A percentile compares a stretch with the other conserved stretches of the same genome.
These are phyloP conservation scores for Phytophthora chlamydospora DNA, from an alignment of 352 stramenopile species.

Conservation along the genomic window DNA sequence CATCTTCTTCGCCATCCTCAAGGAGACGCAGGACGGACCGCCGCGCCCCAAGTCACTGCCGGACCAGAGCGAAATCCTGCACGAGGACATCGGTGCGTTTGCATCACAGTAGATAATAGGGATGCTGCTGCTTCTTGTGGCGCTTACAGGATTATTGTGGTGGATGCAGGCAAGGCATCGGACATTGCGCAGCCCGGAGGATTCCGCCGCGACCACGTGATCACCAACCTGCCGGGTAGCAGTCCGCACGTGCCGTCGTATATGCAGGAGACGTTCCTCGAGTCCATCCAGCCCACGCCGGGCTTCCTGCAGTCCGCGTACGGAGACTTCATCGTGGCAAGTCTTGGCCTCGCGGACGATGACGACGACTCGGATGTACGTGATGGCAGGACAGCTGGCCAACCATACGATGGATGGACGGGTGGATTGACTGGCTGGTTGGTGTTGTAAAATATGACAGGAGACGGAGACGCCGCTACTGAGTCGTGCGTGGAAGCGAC, in stretches of 20 bases:
- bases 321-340: constrained; percentile 62
- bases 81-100: constrained; percentile 56
- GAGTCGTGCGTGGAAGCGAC: constrained; percentile 34
- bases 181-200: constrained; percentile 59
- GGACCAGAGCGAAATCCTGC: constrained; percentile 59
- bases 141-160: background rate
- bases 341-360: constrained; percentile 50
- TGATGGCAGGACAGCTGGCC: constrained; percentile 23
- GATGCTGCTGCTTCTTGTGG: background rate
- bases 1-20: constrained; percentile 71
- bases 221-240: constrained; percentile 41
- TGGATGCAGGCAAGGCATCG: constrained; percentile 47
- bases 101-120: background rate
- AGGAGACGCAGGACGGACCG: constrained; percentile 50
- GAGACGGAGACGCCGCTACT: constrained; percentile 51
- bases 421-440: constrained; percentile 10
- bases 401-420: constrained; percentile 2
- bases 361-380: constrained; percentile 47
- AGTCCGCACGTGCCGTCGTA: constrained; percentile 42
- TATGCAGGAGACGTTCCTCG: constrained; percentile 57
- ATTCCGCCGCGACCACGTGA: constrained; percentile 64
- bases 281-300: constrained; percentile 45
- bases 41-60: constrained; percentile 53
- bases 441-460: constrained; percentile 9
- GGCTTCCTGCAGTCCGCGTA: constrained; percentile 56